Conservation (phyloP, 1,139 yeast species). For the Cylindricascospora bacillispora region DNA sequence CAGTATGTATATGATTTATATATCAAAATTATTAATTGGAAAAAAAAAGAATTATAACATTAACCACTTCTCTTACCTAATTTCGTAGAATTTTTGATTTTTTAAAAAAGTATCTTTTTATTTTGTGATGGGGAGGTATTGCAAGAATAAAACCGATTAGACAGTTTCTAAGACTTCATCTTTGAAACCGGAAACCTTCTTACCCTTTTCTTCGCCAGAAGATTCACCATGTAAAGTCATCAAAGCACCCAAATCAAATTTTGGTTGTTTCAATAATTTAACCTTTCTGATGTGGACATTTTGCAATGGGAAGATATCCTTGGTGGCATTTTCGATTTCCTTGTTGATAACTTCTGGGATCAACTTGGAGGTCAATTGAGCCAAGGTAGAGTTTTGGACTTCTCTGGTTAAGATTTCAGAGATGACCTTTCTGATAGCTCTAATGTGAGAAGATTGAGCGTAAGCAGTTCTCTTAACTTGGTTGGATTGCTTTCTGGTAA, state of each 20-base stretch:
- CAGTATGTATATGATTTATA: too few species aligned
- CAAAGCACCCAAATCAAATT: constrained; percentile 80
- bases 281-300: constrained; percentile 89
- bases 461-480: constrained; percentile 85
- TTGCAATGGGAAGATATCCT: constrained; percentile 78
- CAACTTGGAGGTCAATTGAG: constrained; percentile 79
- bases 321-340: constrained; percentile 79
- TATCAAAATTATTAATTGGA: too few species aligned
- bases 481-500: constrained; percentile 84
- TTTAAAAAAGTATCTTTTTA: too few species aligned
- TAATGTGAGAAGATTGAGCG: constrained; percentile 83
- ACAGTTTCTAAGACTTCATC: constrained; percentile 82
- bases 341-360: constrained; percentile 87
- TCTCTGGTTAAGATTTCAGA: constrained; percentile 76
- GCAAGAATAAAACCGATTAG: too few species aligned
- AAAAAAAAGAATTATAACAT: too few species aligned
- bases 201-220: constrained; percentile 73
- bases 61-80: too few species aligned
- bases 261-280: constrained; percentile 82
- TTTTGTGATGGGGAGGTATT: too few species aligned
- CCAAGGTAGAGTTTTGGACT: constrained; percentile 71
- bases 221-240: constrained; percentile 88
- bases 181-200: constrained; percentile 82
- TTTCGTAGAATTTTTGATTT: too few species aligned
- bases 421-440: constrained; percentile 65